A percentile compares a stretch with the other conserved stretches of the same genome.
Conservation (phyloP, 2,329 filamentous ascomycete genomes). For the Penicillium olsonii region DNA sequence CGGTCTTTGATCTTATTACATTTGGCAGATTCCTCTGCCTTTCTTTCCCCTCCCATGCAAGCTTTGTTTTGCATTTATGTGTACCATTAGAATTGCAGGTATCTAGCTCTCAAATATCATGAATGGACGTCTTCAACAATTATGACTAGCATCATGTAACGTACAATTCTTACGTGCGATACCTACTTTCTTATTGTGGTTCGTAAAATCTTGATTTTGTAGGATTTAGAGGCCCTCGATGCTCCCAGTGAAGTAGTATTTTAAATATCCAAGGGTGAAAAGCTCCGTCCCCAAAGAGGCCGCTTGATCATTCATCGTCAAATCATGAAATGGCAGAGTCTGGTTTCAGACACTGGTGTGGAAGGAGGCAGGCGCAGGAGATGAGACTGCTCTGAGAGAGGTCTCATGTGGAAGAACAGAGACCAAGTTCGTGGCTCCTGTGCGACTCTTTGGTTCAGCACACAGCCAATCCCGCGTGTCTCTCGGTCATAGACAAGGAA, state of each 20-base stretch:
- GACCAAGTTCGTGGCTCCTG: neutral
- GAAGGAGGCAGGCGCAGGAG: neutral
- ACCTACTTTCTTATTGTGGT: too few species aligned
- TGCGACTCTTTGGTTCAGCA: neutral
- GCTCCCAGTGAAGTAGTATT: neutral
- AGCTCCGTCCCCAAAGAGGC: constrained; percentile 5
- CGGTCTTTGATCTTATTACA: constrained; percentile 22
- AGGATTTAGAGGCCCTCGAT: neutral
- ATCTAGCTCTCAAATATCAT: constrained; percentile 2
- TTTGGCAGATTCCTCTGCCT: neutral
- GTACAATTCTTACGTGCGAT: neutral
- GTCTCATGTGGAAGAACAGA: neutral
- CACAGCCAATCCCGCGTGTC: neutral
- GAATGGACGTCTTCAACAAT: constrained; percentile 6
- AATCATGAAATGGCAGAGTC: constrained; percentile 9
- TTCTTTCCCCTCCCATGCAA: neutral
- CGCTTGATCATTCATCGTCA: constrained; percentile 19
- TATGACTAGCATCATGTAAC: neutral
- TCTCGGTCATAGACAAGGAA: neutral
- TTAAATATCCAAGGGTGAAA: constrained; percentile 4
- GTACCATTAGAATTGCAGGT: neutral
- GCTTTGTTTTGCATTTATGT: neutral
- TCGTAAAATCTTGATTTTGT: neutral
- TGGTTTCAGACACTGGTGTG: neutral
- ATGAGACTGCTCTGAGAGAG: neutral